Conservation (phyloP, 2,329 filamentous ascomycete genomes). For the Microdochium bolleyi region DNA sequence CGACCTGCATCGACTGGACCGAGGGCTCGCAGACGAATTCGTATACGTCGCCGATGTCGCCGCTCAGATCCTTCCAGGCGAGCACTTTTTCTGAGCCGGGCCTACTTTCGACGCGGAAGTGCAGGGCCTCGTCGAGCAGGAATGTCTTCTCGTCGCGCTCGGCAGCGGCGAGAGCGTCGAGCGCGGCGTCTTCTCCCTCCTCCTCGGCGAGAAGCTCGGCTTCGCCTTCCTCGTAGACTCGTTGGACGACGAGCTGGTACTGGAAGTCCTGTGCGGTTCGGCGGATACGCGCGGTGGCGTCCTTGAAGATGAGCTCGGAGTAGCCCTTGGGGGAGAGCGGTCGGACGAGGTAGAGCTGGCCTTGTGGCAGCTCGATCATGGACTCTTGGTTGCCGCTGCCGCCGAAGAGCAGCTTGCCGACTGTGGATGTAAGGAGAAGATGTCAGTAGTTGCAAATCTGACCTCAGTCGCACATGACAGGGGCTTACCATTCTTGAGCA, state of each 20-base stretch:
- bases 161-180: conserved; percentile 56
- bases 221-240: conserved; percentile 96
- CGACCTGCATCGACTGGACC: conserved; percentile 61
- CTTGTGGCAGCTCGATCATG: conserved; percentile 88
- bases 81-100: conserved; percentile 77
- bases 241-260: conserved; percentile 93
- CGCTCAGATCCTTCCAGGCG: conserved; percentile 91
- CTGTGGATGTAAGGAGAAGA: conserved; percentile 31
- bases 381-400: conserved; percentile 72
- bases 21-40: conserved; percentile 90
- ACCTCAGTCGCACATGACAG: background rate
- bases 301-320: conserved; percentile 97
- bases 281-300: conserved; percentile 86
- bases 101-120: conserved; percentile 77
- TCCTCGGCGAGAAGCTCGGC: conserved; percentile 87
- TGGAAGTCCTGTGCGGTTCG: conserved; percentile 92
- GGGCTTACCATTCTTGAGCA: conserved; percentile 30
- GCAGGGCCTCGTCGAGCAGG: conserved; percentile 83
- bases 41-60: conserved; percentile 90
- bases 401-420: conserved; percentile 91
- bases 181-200: conserved; percentile 72
- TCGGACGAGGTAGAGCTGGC: conserved; percentile 94
- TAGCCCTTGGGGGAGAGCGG: conserved; percentile 94
- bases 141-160: conserved; percentile 98
- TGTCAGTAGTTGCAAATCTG: conserved; percentile 1